These are phyloP conservation scores for Diaporthe australafricana DNA, from an alignment of 2,329 filamentous ascomycete genomes.

Conservation along the genomic window DNA sequence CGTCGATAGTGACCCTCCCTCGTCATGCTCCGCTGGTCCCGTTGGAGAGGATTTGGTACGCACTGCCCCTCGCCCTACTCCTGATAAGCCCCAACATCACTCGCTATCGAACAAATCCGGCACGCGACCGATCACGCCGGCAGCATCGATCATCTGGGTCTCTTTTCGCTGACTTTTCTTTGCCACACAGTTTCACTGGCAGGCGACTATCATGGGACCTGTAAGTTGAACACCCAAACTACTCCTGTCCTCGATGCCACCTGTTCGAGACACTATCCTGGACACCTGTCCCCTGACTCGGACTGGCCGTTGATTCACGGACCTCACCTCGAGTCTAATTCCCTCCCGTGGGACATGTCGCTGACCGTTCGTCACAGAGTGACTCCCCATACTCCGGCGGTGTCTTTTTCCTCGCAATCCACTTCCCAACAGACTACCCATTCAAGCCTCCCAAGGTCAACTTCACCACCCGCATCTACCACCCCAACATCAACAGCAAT, in stretches of 20 bases:
- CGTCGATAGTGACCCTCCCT: slow-evolving; percentile 86
- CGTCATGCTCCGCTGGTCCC: slow-evolving; percentile 97
- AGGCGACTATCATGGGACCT: slow-evolving; percentile 99
- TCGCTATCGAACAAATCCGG: background rate
- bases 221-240: slow-evolving; percentile 70
- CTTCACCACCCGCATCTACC: slow-evolving; percentile 99
- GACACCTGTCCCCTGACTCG: slow-evolving; percentile 16
- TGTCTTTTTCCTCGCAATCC: slow-evolving; percentile 98
- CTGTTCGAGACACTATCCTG: background rate
- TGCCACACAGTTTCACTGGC: slow-evolving; percentile 91
- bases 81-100: slow-evolving; percentile 39
- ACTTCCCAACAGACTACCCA: slow-evolving; percentile 99
- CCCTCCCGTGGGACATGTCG: background rate
- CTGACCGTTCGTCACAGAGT: slow-evolving; percentile 66
- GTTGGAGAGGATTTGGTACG: slow-evolving; percentile 98
- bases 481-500: slow-evolving; percentile 99
- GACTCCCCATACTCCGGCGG: slow-evolving; percentile 98
- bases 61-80: slow-evolving; percentile 43
- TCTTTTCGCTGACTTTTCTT: slow-evolving; percentile 46
- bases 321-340: slow-evolving; percentile 24
- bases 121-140: slow-evolving; percentile 22
- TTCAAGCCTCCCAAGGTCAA: slow-evolving; percentile 99
- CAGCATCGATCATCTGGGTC: slow-evolving; percentile 23
- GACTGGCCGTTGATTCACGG: background rate
- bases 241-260: slow-evolving; percentile 9